A percentile compares a stretch with the other conserved stretches of the same genome.
Evolutionary conservation across 148 eudicot species (phyloP).

Genomic region (Vaccinium corymbosum): DNA sequence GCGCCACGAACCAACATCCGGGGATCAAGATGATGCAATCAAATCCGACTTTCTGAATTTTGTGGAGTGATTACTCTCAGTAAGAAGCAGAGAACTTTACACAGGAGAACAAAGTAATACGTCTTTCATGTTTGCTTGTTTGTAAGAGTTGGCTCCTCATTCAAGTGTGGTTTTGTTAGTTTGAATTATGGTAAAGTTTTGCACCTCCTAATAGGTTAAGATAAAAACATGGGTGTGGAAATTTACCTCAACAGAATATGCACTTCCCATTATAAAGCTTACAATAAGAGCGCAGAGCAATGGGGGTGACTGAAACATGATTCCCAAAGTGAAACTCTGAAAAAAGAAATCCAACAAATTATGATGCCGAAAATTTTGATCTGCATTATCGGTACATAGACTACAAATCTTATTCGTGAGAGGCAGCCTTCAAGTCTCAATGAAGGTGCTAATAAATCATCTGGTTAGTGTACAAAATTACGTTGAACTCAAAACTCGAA

Average conservation of each 20-base stretch:
- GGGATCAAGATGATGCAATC: neutral
- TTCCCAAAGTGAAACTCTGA: slow-evolving; percentile 26
- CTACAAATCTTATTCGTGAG: neutral
- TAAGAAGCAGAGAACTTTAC: neutral
- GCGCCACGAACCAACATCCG: neutral
- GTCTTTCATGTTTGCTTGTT: neutral
- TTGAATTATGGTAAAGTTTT: neutral
- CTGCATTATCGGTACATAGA: neutral
- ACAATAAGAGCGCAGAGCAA: slow-evolving; percentile 19
- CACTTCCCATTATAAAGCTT: slow-evolving; percentile 26
- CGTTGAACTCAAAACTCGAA: neutral
- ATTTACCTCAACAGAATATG: slow-evolving; percentile 25
- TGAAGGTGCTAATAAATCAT: neutral
- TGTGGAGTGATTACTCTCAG: neutral
- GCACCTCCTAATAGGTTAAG: neutral
- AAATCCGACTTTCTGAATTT: neutral
- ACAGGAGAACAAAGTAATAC: neutral
- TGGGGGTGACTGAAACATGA: slow-evolving; percentile 25
- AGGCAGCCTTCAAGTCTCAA: neutral
- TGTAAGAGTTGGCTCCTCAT: neutral
- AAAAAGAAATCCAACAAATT: neutral
- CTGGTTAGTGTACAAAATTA: neutral
- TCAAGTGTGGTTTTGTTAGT: neutral
- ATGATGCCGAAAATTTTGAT: neutral
- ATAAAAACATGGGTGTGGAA: neutral